Percentiles rank a stretch among this genome's conserved stretches.
Conservation (phyloP, 139 green algal genomes). For the Mychonastes homosphaera region DNA sequence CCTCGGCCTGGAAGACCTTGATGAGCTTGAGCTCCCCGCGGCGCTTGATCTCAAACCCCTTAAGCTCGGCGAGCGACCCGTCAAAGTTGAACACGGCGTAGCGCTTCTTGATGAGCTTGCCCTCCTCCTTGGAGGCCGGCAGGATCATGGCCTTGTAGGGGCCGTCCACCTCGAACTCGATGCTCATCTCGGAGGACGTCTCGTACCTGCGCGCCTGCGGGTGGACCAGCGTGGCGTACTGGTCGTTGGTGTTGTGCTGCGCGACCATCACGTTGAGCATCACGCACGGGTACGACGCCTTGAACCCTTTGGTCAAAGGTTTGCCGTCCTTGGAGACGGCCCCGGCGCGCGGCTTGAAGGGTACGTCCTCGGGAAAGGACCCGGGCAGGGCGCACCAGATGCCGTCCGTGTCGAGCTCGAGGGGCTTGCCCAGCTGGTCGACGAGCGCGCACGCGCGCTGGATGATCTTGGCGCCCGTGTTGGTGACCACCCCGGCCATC, state of each 20-base stretch:
- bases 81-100: conserved; percentile 94
- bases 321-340: not conserved
- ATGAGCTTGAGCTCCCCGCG: conserved; percentile 98
- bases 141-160: conserved; percentile 92
- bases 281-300: conserved; percentile 80
- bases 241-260: conserved; percentile 90
- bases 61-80: conserved; percentile 87
- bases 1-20: conserved; percentile 92
- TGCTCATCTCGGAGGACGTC: conserved; percentile 80
- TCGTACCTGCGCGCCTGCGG: conserved; percentile 46
- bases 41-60: conserved; percentile 52
- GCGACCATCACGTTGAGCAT: conserved; percentile 97
- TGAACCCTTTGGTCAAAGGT: not conserved
- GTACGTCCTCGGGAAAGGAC: conserved; percentile 93
- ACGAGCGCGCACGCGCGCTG: conserved; percentile 32
- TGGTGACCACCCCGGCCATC: conserved; percentile 96
- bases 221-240: conserved; percentile 74
- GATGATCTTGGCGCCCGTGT: conserved; percentile 96
- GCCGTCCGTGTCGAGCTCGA: conserved; percentile 98
- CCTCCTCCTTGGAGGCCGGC: conserved; percentile 93
- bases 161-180: conserved; percentile 95
- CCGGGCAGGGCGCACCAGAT: conserved; percentile 93
- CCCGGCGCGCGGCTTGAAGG: conserved; percentile 45
- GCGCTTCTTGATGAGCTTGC: conserved; percentile 98
- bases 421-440: conserved; percentile 55